Evolutionary conservation across 1,139 yeast species (phyloP).

Genomic region (Geotrichum cucujoidarum): DNA sequence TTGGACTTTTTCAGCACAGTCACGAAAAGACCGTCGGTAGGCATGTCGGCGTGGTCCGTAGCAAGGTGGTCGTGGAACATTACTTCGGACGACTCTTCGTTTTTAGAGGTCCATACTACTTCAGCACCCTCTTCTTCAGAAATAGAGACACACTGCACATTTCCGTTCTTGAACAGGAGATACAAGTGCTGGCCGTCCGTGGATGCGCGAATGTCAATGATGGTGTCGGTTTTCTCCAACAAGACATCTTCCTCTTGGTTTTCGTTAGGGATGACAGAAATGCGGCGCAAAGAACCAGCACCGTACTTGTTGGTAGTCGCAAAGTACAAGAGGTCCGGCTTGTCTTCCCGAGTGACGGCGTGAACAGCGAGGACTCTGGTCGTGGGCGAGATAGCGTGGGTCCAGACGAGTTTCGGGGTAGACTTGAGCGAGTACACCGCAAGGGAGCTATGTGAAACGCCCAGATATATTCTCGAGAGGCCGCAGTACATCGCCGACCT

Average conservation of each 20-base stretch:
- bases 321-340: conserved; percentile 15
- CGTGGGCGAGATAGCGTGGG: conserved; percentile 64
- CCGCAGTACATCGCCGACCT: conserved; percentile 22
- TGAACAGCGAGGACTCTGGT: conserved; percentile 40
- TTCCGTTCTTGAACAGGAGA: conserved; percentile 23
- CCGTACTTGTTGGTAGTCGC: conserved; percentile 16
- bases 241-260: conserved; percentile 16
- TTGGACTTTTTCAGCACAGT: conserved; percentile 24
- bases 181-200: conserved; percentile 20
- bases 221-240: conserved; percentile 19
- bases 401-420: conserved; percentile 73
- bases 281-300: conserved; percentile 15
- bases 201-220: conserved; percentile 21
- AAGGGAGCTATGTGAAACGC: conserved; percentile 71
- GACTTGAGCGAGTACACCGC: conserved; percentile 71
- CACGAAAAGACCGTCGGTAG: conserved; percentile 26
- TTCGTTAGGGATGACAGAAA: conserved; percentile 15
- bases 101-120: conserved; percentile 23
- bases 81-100: conserved; percentile 22
- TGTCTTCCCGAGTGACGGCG: conserved; percentile 22
- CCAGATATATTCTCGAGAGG: conserved; percentile 41
- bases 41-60: conserved; percentile 21
- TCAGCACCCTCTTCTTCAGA: conserved; percentile 15
- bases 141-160: conserved; percentile 22
- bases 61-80: conserved; percentile 19